phyloP scores from a whole-genome alignment of 805 yeast species.

The Kluyveromyces dobzhanskii region DNA sequence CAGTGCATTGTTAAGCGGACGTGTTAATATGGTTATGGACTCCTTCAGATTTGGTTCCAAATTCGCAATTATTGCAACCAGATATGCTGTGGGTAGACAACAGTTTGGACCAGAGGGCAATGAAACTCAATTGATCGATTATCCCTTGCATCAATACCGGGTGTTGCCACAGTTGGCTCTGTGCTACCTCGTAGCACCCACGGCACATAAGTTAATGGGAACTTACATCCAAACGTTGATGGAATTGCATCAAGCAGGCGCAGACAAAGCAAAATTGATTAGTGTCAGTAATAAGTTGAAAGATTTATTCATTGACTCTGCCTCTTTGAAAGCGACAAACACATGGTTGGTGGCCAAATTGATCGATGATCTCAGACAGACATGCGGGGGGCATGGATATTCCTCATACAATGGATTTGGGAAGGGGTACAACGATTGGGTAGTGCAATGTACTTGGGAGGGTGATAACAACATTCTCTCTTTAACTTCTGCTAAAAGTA shows the following conservation, averaged over 20 bases:
- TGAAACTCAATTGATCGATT: slow-evolving; percentile 65
- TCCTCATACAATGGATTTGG: slow-evolving; percentile 90
- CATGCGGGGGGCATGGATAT: slow-evolving; percentile 96
- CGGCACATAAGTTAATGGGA: slow-evolving; percentile 50
- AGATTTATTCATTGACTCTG: slow-evolving; percentile 74
- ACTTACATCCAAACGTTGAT: slow-evolving; percentile 43
- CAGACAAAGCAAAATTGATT: slow-evolving; percentile 43
- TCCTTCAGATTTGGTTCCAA: slow-evolving; percentile 75
- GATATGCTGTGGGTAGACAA: slow-evolving; percentile 85
- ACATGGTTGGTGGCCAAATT: slow-evolving; percentile 79
- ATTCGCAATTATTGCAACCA: slow-evolving; percentile 71
- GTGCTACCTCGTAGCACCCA: slow-evolving; percentile 67
- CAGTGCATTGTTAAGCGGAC: slow-evolving; percentile 79
- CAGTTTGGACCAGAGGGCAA: slow-evolving; percentile 52
- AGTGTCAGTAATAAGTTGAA: slow-evolving; percentile 43
- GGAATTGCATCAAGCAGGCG: slow-evolving; percentile 47
- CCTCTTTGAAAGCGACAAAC: slow-evolving; percentile 78
- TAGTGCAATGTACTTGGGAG: slow-evolving; percentile 98
- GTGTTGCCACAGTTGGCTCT: slow-evolving; percentile 78
- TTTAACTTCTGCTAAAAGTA: slow-evolving; percentile 74
- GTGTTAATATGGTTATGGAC: slow-evolving; percentile 85
- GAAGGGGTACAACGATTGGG: slow-evolving; percentile 85
- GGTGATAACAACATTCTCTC: slow-evolving; percentile 89
- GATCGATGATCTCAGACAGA: slow-evolving; percentile 85
- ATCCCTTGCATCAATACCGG: slow-evolving; percentile 83